Conservation (phyloP, 1,139 yeast species). For the Lodderomyces metapsilosis region DNA sequence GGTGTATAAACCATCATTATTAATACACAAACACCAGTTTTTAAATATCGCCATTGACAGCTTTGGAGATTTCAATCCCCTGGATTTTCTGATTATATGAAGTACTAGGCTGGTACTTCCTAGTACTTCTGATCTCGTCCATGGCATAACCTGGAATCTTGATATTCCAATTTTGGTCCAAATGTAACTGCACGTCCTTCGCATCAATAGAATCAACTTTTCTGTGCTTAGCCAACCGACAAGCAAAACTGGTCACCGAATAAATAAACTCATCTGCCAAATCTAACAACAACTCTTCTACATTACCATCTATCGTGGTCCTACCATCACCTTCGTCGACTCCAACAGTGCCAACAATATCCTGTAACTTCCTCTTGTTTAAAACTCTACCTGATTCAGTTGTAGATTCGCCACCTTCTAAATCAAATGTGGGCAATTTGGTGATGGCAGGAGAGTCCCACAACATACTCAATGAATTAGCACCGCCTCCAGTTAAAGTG, state of each 20-base stretch:
- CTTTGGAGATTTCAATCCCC: conserved; percentile 28
- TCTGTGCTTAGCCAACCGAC: conserved; percentile 94
- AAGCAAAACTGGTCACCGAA: conserved; percentile 89
- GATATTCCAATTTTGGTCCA: conserved; percentile 95
- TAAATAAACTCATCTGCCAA: conserved; percentile 94
- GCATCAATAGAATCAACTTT: conserved; percentile 85
- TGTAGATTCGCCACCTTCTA: conserved; percentile 26
- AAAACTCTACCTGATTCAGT: conserved; percentile 65
- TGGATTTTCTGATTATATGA: conserved; percentile 66
- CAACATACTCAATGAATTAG: conserved; percentile 60
- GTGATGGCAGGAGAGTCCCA: conserved; percentile 71
- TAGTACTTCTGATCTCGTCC: conserved; percentile 83
- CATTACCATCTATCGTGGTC: conserved; percentile 90
- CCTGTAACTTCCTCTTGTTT: conserved; percentile 84
- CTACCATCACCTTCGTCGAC: conserved; percentile 88
- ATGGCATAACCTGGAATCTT: conserved; percentile 93
- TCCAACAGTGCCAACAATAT: conserved; percentile 79
- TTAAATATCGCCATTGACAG: conserved; percentile 22
- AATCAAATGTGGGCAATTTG: conserved; percentile 77
- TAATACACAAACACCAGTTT: too few relatives aligned
- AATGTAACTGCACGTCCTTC: conserved; percentile 85
- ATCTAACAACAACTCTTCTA: conserved; percentile 85
- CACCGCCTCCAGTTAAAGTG: conserved; percentile 82
- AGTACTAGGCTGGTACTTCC: conserved; percentile 77
- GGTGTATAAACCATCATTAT: too few relatives aligned